phyloP scores from a whole-genome alignment of 495 filamentous ascomycete genomes.

The Aspergillus ostianus region DNA sequence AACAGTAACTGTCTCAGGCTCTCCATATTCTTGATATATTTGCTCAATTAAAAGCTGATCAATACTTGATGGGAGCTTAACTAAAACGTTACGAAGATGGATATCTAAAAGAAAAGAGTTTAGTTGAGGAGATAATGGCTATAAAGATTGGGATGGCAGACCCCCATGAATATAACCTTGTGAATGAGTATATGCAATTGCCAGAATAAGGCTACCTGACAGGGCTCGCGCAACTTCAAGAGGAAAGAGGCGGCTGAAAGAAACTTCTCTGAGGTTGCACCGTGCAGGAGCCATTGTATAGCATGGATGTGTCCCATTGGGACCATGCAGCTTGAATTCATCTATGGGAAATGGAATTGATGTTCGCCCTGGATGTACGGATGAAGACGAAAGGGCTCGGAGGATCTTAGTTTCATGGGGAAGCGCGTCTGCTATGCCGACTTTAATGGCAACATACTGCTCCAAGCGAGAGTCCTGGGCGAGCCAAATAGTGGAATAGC shows the following conservation, averaged over 20 bases:
- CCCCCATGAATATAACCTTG: slow-evolving; percentile 36
- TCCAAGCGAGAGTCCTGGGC: slow-evolving; percentile 39
- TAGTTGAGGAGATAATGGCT: too few relatives aligned
- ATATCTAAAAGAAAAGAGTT: slow-evolving; percentile 27
- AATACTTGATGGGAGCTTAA: slow-evolving; percentile 35
- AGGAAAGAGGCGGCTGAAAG: slow-evolving; percentile 27
- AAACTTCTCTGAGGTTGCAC: slow-evolving; percentile 30
- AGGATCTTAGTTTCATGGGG: slow-evolving; percentile 24
- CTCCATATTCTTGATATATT: slow-evolving; percentile 31
- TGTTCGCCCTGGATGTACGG: slow-evolving; percentile 15
- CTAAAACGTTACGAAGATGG: slow-evolving; percentile 36
- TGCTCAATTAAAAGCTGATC: slow-evolving; percentile 27
- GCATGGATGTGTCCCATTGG: slow-evolving; percentile 32
- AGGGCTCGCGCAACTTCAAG: slow-evolving; percentile 33
- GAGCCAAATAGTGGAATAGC: slow-evolving; percentile 56
- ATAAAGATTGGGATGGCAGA: too few relatives aligned
- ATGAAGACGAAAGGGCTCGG: too few relatives aligned
- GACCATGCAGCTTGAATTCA: slow-evolving; percentile 30
- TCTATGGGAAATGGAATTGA: slow-evolving; percentile 19
- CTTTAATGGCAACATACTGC: slow-evolving; percentile 35
- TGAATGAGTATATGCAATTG: slow-evolving; percentile 35
- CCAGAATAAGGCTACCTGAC: slow-evolving; percentile 20
- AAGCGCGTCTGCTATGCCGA: slow-evolving; percentile 24
- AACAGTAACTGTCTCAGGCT: slow-evolving; percentile 18
- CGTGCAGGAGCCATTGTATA: slow-evolving; percentile 23